Conservation (phyloP, 495 filamentous ascomycete genomes). For the Corynascus novoguineensis region DNA sequence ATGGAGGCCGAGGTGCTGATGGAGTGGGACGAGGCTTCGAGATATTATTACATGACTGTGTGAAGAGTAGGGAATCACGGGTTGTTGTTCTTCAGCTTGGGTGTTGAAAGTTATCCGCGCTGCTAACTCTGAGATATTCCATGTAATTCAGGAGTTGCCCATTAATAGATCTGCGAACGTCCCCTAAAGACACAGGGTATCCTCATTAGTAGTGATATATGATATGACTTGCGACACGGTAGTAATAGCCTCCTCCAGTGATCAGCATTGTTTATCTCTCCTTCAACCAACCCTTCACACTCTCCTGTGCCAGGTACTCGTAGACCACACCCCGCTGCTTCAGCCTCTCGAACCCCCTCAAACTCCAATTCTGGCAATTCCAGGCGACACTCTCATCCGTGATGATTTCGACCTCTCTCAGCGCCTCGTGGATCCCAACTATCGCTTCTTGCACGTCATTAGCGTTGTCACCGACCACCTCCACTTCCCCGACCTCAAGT, state of each 20-base stretch:
- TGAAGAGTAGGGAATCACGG: neutral
- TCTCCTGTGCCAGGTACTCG: neutral
- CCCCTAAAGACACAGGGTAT: too few relatives aligned
- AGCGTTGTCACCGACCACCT: neutral
- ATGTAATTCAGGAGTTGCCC: too few relatives aligned
- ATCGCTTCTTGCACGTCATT: neutral
- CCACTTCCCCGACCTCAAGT: neutral
- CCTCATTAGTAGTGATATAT: too few relatives aligned
- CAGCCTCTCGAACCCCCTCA: neutral
- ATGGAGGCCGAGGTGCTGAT: constrained; percentile 36
- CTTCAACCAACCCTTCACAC: neutral
- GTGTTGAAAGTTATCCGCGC: too few relatives aligned
- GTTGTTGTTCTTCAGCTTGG: neutral
- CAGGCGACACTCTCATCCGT: constrained; percentile 1
- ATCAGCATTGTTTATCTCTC: neutral
- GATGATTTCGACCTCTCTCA: neutral
- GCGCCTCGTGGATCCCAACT: neutral
- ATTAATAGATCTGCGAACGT: too few relatives aligned
- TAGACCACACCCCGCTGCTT: neutral
- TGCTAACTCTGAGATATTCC: too few relatives aligned
- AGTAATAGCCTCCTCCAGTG: neutral
- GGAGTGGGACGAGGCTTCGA: constrained; percentile 37
- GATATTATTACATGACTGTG: constrained; percentile 36
- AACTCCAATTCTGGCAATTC: constrained; percentile 6
- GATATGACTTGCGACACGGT: too few relatives aligned